Evolutionary conservation across 2,329 filamentous ascomycete genomes (phyloP), one percentile per base, ranked within the genome.

Genomic region (Blastomyces percursus): DNA sequence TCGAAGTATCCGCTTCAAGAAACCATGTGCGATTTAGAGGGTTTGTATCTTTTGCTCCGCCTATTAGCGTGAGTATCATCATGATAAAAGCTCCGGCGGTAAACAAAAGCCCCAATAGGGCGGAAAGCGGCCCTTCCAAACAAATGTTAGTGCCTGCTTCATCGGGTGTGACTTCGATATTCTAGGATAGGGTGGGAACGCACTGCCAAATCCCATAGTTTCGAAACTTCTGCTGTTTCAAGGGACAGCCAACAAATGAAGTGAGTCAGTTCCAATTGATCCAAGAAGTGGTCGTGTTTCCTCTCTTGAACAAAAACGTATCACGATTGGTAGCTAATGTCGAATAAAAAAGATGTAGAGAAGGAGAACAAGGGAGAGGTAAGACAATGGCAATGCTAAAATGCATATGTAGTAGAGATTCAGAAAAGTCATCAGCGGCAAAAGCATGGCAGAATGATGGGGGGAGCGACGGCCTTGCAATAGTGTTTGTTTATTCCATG

Each of bases 21-120:
- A 96, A 96, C 77, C 91, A 96, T 67, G 91, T 91, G 64, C 86
- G 78, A 74, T 88, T 84, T 62, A 95, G 79, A 1, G 86, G 86
- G 16, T 70, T 77, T 52, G 71, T 73, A 69, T 84, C 78, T 62
- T 78, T 76, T 40, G 78, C 79, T 64, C 86, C 86, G 51, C 81
- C 85, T 54, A 89, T 78, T 59, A 89, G 78, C 66, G 86, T 82
- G 68, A 89, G 80, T 74, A 89, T 83, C 68, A 87, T 82, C 66
- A 90, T 74, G 35, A 89, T 75, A 60, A 87, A 77, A 61, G 84
- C 81, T 54, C 80, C 84, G 55, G 82, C 84, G 65, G 86, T 79
- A 65, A 89, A 77, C 68, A 88, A 74, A 63, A 88, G 77, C 72
- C 85, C 85, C 57, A 80, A 65, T 56, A 84, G 72, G 67, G 80